Conservation (phyloP, 176 grass and related monocot species). For the Ampelocalamus luodianensis region DNA sequence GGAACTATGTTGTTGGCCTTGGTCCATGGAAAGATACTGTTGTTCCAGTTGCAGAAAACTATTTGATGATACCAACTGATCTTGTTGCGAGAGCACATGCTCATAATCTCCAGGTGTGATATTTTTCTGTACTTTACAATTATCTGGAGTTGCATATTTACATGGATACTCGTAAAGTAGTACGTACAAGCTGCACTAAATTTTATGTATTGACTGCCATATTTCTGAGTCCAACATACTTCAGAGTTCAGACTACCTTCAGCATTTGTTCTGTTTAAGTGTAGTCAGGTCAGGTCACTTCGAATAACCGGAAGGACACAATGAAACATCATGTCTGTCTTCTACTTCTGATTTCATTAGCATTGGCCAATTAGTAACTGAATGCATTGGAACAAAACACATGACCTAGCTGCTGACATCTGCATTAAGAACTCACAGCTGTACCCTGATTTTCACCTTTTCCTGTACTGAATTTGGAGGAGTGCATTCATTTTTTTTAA, state of each 20-base stretch:
- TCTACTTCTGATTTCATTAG: constrained; percentile 10
- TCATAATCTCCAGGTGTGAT: constrained; percentile 84
- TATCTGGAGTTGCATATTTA: background rate
- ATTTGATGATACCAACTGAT: constrained; percentile 74
- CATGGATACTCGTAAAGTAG: constrained; percentile 27
- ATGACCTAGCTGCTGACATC: background rate
- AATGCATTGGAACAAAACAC: constrained; percentile 20
- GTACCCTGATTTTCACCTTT: constrained; percentile 19
- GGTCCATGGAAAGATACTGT: constrained; percentile 98
- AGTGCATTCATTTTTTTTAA: background rate
- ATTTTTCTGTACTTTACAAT: constrained; percentile 22
- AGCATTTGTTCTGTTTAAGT: background rate
- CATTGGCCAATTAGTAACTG: background rate
- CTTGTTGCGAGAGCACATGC: constrained; percentile 91
- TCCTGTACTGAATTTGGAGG: background rate
- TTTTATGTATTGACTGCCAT: constrained; percentile 4
- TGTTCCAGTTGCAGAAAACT: constrained; percentile 71
- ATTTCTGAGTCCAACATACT: background rate
- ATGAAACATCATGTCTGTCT: background rate
- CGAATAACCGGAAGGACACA: background rate
- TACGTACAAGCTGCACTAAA: background rate
- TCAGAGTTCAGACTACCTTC: background rate
- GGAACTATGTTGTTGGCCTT: constrained; percentile 77
- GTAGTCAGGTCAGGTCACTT: background rate
- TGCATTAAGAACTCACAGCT: background rate